Conservation (phyloP, 345 rosid genomes). For the Melastoma malabathricum region DNA sequence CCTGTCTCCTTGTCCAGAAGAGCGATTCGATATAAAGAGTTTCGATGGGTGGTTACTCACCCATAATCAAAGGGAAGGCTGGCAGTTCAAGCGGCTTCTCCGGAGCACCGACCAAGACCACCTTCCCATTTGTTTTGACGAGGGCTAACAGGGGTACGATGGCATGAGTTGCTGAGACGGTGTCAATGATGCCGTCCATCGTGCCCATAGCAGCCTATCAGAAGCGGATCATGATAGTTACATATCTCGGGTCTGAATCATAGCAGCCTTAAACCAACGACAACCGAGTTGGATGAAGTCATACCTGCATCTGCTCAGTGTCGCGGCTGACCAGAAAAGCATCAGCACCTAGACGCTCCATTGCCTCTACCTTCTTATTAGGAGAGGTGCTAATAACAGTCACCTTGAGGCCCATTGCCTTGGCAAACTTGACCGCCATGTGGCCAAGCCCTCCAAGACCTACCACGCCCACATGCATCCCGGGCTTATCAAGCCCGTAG, state of each 20-base stretch:
- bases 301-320: conserved; percentile 22
- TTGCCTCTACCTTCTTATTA: conserved; percentile 27
- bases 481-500: conserved; percentile 21
- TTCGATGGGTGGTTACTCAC: conserved; percentile 12
- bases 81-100: conserved; percentile 32
- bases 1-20: no score
- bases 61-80: conserved; percentile 10
- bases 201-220: conserved; percentile 9
- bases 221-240: neutral
- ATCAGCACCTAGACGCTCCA: conserved; percentile 30
- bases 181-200: conserved; percentile 52
- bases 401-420: conserved; percentile 33
- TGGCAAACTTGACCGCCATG: conserved; percentile 37
- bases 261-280: neutral
- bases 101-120: conserved; percentile 40
- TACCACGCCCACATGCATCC: conserved; percentile 27
- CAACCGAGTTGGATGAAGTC: neutral
- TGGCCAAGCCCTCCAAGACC: conserved; percentile 50
- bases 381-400: conserved; percentile 39
- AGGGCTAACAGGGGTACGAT: conserved; percentile 32
- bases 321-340: conserved; percentile 25
- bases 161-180: conserved; percentile 33
- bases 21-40: no score
- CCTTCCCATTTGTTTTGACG: conserved; percentile 35
- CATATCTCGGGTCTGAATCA: no score